Evolutionary conservation across 2,329 filamentous ascomycete genomes (phyloP), one percentile per base, ranked within the genome.

Genomic region (Nemania abortiva): DNA sequence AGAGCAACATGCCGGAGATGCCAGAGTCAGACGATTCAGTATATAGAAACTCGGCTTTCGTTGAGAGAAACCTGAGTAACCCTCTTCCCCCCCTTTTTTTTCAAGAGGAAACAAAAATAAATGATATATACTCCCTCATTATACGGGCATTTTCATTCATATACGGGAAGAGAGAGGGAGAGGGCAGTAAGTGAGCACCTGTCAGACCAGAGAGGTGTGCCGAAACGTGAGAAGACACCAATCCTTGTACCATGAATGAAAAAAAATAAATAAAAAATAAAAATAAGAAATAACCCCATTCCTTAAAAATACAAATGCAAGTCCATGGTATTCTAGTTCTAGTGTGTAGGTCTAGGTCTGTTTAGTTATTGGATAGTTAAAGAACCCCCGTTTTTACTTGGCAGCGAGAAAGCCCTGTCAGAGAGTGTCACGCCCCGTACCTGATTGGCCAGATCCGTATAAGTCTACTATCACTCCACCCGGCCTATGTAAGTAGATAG

Each of bases 381-480:
- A 27, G 24, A 27, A 27, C 24, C 24, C 24, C 24, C 24, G 24
- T 29, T 18, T 20, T 45, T 53, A 37, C 60, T 64, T 52, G 60
- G 63, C 67, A 39, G n/a, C 27, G 54, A 50, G 52, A 45, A 64
- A 34, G 24, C 10, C 18, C 22, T 27, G 54, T 39, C 2, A 49
- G 29, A 45, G 39, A 54, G 58, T 74, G 71, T 73, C 70, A 74
- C 49, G 71, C 72, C 73, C 73, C 70, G 57, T 39, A n/a, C 34
- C 20, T 75, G 70, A 76, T 77, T 77, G 75, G 75, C 50, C 31
- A 55, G 62, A 59, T 47, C 15, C 18, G 13, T 45, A 52, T 6
- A 15, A 27, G 27, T 13, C 18, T 29, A 11, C 39, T 20, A 49
- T 34, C 47, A 29, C 56, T 55, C 65, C 57, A 54, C 55, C 27